Conservation (phyloP, 2,329 filamentous ascomycete species). For the Orbilia brochopaga region DNA sequence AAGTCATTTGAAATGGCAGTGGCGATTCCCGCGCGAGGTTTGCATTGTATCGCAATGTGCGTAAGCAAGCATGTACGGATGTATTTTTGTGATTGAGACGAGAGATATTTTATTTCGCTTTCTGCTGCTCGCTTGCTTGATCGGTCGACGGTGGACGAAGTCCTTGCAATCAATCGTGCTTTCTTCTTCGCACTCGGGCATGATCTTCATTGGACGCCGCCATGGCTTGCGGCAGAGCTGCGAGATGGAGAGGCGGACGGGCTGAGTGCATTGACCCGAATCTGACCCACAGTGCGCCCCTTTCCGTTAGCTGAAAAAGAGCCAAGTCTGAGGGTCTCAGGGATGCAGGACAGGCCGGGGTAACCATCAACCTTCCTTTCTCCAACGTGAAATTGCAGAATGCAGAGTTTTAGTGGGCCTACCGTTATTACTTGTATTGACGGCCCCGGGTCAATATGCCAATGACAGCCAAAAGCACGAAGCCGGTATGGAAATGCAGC, state of each 20-base stretch:
- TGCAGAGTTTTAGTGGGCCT: constrained; percentile 17
- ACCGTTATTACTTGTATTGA: constrained; percentile 1
- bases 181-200: neutral
- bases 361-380: constrained; percentile 34
- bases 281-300: constrained; percentile 24
- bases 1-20: too few species aligned
- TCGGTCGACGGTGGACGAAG: neutral
- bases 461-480: constrained; percentile 4
- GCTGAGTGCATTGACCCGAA: constrained; percentile 43
- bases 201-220: neutral
- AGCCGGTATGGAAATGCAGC: neutral
- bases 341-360: constrained; percentile 29
- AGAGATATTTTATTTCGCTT: neutral
- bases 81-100: too few species aligned
- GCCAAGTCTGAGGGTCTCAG: constrained; percentile 42
- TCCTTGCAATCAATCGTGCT: neutral
- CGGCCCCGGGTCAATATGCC: constrained; percentile 8
- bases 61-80: too few species aligned
- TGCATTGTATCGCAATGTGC: too few species aligned
- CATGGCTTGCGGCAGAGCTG: neutral
- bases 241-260: constrained; percentile 2
- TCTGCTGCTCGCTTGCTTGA: neutral
- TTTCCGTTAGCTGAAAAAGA: constrained; percentile 36
- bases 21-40: too few species aligned
- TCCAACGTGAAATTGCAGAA: constrained; percentile 48